Evolutionary conservation across 441 rosid genomes (phyloP), one percentile per base, ranked within the genome.

Genomic region (Melianthus villosus): DNA sequence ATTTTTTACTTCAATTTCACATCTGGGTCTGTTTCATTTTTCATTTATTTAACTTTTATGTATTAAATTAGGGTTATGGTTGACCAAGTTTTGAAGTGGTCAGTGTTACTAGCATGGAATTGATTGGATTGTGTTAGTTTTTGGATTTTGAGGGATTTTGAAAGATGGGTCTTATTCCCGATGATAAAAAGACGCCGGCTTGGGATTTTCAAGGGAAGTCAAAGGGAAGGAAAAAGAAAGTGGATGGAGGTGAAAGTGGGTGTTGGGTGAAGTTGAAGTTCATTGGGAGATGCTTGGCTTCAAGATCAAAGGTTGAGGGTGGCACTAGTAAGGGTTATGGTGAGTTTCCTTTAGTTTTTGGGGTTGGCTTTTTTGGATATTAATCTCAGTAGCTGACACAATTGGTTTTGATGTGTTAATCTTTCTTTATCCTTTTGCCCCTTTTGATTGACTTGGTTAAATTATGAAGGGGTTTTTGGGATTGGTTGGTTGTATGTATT

Each of bases 251-350:
- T 40, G 64, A 61, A 46, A 57, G 56, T 55, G 87, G 96, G 4
- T 82, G 82, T 53, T 82, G 94, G 83, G 52, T 63, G 56, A 75
- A 58, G 52, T 54, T 86, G 35, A 68, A 68, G 54, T 62, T 63
- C 38, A 46, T 77, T 47, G 71, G 63, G 36, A 53, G 83, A 23
- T 86, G 97, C 68, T 69, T 82, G 75, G 69, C 89, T 61, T 77
- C 87, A 42, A 86, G 93, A 71, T 86, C 97, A 67, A 86, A 76
- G 55, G 94, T 86, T 54, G 89, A 86, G 60, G 75, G 60, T 64
- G 82, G 93, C 34, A 57, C 65, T 36, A 62, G 69, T 48, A 40
- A 73, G 42, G 65, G 61, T 39, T 58, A 63, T 59, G 79, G 82
- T 73, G 71, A 67, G 41, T 23, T 41, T 50, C 46, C 39, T 18